Conservation (phyloP, 805 yeast species). For the Lachancea kluyveri region DNA sequence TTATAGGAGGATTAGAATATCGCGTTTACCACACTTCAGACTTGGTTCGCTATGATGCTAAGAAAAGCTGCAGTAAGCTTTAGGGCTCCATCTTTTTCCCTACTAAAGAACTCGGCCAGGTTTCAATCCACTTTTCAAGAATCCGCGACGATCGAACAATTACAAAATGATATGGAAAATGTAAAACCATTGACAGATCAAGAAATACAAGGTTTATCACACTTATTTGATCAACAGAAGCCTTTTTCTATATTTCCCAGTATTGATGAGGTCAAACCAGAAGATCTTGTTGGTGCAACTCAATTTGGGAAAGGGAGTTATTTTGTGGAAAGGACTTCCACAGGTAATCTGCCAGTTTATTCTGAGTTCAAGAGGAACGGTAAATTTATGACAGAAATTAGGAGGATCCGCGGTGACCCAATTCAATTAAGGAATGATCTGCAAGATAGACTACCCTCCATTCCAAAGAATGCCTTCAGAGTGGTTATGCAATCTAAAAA, state of each 20-base stretch:
- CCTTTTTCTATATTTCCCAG: constrained; percentile 19
- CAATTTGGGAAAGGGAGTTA: constrained; percentile 29
- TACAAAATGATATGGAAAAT: too few relatives aligned
- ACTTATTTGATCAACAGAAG: constrained; percentile 3
- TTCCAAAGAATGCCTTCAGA: constrained; percentile 41
- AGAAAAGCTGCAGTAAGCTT: too few relatives aligned
- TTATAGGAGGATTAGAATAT: too few relatives aligned
- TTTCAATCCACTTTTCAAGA: too few relatives aligned
- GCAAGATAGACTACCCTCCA: constrained; percentile 41
- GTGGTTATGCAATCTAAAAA: constrained; percentile 46
- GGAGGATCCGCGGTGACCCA: constrained; percentile 64
- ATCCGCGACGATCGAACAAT: too few relatives aligned
- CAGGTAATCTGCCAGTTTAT: constrained; percentile 79
- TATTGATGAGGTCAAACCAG: constrained; percentile 25
- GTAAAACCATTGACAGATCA: constrained; percentile 3
- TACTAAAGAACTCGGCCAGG: too few relatives aligned
- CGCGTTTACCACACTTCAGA: too few relatives aligned
- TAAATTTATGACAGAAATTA: constrained; percentile 62
- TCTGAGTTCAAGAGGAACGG: constrained; percentile 53
- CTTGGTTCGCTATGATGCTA: too few relatives aligned
- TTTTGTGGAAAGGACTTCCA: constrained; percentile 41
- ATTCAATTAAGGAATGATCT: constrained; percentile 62
- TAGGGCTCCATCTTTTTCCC: too few relatives aligned
- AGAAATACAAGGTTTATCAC: constrained; percentile 6
- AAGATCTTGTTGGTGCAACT: constrained; percentile 23